phyloP scores from a whole-genome alignment of 345 rosid species.

The Arabis alpina region DNA sequence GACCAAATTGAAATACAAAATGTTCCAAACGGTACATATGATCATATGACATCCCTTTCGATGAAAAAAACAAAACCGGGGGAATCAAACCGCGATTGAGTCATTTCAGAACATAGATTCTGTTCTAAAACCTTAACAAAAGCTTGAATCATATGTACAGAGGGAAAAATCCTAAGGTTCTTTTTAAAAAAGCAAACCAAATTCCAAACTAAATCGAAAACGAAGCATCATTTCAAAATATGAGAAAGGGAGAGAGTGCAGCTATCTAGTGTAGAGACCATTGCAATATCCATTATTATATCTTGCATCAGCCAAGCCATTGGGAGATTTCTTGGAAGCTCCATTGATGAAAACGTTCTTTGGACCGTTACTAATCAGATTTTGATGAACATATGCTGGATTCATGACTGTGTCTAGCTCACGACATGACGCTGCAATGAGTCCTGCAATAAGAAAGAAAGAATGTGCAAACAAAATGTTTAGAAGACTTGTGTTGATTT shows the following conservation, averaged over 20 bases:
- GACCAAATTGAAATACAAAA: conserved; percentile 31
- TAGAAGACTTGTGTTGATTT: neutral
- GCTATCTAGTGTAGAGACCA: conserved; percentile 58
- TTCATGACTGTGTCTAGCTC: conserved; percentile 58
- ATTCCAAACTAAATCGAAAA: conserved; percentile 20
- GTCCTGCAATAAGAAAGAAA: conserved; percentile 52
- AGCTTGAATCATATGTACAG: conserved; percentile 34
- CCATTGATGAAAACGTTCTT: conserved; percentile 53
- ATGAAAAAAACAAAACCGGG: conserved; percentile 23
- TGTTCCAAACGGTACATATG: conserved; percentile 30
- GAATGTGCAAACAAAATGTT: neutral
- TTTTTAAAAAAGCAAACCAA: conserved; percentile 21
- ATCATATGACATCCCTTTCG: conserved; percentile 38
- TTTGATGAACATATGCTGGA: conserved; percentile 36
- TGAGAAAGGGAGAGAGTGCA: neutral
- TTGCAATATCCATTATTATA: conserved; percentile 59
- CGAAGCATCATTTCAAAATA: conserved; percentile 14
- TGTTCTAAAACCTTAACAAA: conserved; percentile 29
- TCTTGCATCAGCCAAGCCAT: conserved; percentile 51
- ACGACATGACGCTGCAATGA: conserved; percentile 76
- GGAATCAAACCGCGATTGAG: conserved; percentile 20
- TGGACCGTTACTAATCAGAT: conserved; percentile 44
- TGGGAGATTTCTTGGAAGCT: conserved; percentile 49
- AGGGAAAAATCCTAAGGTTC: conserved; percentile 17
- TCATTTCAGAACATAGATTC: conserved; percentile 25